phyloP scores from a whole-genome alignment of 2,329 filamentous ascomycete genomes.

The Fusarium tjaetaba region DNA sequence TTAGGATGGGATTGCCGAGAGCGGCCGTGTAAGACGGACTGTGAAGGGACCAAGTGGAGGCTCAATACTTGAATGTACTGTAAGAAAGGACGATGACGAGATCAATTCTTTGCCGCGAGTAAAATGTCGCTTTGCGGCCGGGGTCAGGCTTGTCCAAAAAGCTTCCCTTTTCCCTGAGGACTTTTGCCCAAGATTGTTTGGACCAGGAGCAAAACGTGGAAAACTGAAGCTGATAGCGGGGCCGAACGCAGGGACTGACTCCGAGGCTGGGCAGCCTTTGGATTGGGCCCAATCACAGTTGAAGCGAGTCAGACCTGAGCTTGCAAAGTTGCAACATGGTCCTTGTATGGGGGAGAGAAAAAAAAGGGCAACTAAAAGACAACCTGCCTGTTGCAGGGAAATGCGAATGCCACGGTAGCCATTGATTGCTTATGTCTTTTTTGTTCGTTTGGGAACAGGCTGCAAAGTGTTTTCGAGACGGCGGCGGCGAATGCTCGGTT shows the following conservation, averaged over 20 bases:
- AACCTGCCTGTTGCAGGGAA: constrained; percentile 40
- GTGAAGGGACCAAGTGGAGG: constrained; percentile 33
- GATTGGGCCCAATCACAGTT: constrained; percentile 39
- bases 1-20: constrained; percentile 42
- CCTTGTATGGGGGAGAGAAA: neutral
- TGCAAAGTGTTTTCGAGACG: constrained; percentile 26
- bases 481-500: constrained; percentile 37
- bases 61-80: constrained; percentile 19
- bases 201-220: constrained; percentile 32
- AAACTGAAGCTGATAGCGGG: constrained; percentile 39
- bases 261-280: constrained; percentile 32
- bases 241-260: constrained; percentile 41
- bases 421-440: neutral
- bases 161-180: constrained; percentile 29
- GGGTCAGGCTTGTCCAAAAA: constrained; percentile 42
- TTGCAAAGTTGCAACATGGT: constrained; percentile 25
- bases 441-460: constrained; percentile 9
- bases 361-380: constrained; percentile 3
- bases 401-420: constrained; percentile 32
- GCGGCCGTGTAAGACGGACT: constrained; percentile 41
- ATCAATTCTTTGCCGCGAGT: constrained; percentile 41
- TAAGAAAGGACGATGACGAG: constrained; percentile 44
- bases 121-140: constrained; percentile 40
- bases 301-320: constrained; percentile 44
- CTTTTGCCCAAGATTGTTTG: constrained; percentile 25